Evolutionary conservation across 768 basidiomycete species (phyloP).

Genomic region (Tricholoma sp.): DNA sequence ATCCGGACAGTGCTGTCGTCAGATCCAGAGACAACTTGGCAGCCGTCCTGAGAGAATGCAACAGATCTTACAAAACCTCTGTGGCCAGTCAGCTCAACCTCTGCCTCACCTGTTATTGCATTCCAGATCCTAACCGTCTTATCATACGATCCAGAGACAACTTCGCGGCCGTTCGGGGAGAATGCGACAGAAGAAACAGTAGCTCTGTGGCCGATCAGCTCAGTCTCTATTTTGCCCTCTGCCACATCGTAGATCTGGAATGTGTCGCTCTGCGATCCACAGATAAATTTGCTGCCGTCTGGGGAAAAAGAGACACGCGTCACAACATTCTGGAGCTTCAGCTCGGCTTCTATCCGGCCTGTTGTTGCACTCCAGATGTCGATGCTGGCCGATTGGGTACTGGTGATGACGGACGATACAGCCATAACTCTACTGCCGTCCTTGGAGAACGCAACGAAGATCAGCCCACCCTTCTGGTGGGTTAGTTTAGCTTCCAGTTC

Average conservation of each 20-base stretch:
- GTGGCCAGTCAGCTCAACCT: constrained; percentile 5
- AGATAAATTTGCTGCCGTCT: constrained; percentile 2
- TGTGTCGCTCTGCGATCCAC: neutral
- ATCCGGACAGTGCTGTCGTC: neutral
- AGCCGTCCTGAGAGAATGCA: constrained; percentile 3
- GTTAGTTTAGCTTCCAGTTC: too few species aligned
- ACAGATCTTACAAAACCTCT: constrained; percentile 1
- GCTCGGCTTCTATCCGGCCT: neutral
- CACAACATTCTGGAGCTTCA: constrained; percentile 1
- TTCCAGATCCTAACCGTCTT: too few species aligned
- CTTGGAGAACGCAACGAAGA: constrained; percentile 1
- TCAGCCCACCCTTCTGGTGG: too few species aligned
- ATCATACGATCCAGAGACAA: too few species aligned
- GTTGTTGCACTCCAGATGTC: constrained; percentile 3
- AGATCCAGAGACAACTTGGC: too few species aligned
- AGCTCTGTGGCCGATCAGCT: too few species aligned
- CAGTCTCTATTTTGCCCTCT: neutral
- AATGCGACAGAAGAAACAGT: too few species aligned
- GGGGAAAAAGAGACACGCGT: too few species aligned
- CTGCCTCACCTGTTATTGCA: neutral
- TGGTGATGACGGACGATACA: neutral
- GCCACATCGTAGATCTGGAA: constrained; percentile 7
- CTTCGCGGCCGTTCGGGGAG: too few species aligned
- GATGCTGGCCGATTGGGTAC: neutral
- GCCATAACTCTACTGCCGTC: neutral